These are phyloP conservation scores for Corymbia calophylla DNA, from an alignment of 441 rosid genomes.

Conservation along the genomic window DNA sequence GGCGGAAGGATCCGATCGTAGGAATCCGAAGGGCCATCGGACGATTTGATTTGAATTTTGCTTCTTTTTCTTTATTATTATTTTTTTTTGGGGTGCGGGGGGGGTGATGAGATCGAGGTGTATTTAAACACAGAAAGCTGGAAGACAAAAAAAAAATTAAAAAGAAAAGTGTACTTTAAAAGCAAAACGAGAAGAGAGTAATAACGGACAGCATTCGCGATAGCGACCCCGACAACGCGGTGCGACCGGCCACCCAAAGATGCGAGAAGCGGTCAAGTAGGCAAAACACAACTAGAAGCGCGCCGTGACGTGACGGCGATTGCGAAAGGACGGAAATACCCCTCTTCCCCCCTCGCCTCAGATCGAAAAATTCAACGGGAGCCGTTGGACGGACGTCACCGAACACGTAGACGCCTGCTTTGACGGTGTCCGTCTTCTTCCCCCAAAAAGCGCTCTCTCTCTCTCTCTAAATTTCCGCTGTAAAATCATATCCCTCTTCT, in stretches of 20 bases:
- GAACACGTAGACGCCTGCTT: not conserved
- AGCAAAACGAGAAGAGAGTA: not conserved
- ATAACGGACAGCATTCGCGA: not conserved
- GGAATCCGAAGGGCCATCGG: not conserved
- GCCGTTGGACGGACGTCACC: not conserved
- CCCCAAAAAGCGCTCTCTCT: not conserved
- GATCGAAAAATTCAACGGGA: not conserved
- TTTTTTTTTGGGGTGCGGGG: not conserved
- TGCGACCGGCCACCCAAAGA: not conserved
- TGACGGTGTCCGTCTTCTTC: not conserved
- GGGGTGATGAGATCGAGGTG: not conserved
- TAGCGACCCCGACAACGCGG: not conserved
- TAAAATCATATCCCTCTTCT: not conserved
- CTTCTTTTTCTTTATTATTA: rapidly evolving
- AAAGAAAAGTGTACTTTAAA: not conserved
- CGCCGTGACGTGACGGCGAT: not conserved
- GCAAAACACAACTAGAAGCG: not conserved
- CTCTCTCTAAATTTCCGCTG: not conserved
- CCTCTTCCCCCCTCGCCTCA: not conserved
- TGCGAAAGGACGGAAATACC: not conserved
- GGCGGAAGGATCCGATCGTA: not conserved
- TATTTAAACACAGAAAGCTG: not conserved
- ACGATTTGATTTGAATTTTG: not conserved
- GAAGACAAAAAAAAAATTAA: not conserved
- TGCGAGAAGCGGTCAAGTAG: not conserved